A percentile compares a stretch with the other conserved stretches of the same genome.
Evolutionary conservation across 306 rosid genomes (phyloP).

Genomic region (Psophocarpus tetragonolobus): DNA sequence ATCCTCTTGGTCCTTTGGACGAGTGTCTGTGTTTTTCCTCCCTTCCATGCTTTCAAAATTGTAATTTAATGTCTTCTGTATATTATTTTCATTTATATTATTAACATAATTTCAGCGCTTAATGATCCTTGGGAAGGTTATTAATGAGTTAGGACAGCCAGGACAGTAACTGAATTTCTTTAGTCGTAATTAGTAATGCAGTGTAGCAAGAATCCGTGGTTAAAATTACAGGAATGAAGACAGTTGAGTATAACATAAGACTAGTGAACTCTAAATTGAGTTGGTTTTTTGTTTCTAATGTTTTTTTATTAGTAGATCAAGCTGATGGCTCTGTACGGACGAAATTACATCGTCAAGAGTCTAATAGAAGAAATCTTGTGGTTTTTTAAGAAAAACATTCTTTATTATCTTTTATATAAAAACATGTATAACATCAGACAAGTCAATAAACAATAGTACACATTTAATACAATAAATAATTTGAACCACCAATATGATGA

Average conservation of each 20-base stretch:
- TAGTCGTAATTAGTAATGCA: background rate
- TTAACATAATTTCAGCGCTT: background rate
- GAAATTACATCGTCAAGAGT: no score
- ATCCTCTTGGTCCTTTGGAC: slow-evolving; percentile 19
- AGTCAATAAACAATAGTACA: no score
- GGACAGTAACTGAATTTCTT: background rate
- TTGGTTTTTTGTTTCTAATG: background rate
- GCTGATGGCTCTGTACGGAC: background rate
- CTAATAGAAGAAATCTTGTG: no score
- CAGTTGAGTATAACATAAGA: background rate
- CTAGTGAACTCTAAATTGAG: background rate
- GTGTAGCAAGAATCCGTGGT: background rate
- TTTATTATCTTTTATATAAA: no score
- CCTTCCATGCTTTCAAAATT: background rate
- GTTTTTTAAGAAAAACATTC: no score
- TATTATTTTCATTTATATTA: background rate
- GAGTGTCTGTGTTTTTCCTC: slow-evolving; percentile 10
- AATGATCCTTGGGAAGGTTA: background rate
- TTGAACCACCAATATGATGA: no score
- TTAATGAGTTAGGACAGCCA: slow-evolving; percentile 16
- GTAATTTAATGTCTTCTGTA: slow-evolving; percentile 23
- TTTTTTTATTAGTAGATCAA: background rate
- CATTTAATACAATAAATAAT: no score
- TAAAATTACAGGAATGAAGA: background rate
- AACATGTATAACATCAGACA: no score